These are phyloP conservation scores for Gliomastix tumulicola DNA, from an alignment of 2,329 filamentous ascomycete genomes.

Conservation along the genomic window DNA sequence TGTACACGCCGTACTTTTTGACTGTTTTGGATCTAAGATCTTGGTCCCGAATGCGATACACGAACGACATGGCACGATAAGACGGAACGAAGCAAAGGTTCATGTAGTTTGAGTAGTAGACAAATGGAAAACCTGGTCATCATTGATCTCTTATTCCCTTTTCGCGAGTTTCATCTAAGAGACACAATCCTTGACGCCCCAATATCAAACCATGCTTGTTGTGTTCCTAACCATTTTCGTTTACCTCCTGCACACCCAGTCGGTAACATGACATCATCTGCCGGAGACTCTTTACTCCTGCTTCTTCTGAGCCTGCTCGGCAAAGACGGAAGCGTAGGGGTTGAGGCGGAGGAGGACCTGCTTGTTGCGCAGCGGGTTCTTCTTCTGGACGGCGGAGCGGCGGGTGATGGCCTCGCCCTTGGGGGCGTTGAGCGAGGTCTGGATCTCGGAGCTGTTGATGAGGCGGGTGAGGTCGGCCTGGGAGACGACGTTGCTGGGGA, in stretches of 20 bases:
- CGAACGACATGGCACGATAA: no score
- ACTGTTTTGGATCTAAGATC: no score
- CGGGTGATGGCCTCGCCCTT: constrained; percentile 88
- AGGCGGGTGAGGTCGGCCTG: constrained; percentile 95
- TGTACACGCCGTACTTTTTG: no score
- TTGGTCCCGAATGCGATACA: no score
- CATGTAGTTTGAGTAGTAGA: no score
- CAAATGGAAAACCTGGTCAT: background rate
- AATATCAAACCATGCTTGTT: constrained; percentile 18
- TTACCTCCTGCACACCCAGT: constrained; percentile 6
- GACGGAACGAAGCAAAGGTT: no score
- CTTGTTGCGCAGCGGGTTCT: constrained; percentile 99
- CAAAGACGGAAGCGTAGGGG: constrained; percentile 90
- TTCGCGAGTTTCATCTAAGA: background rate
- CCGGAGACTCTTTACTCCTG: constrained; percentile 22
- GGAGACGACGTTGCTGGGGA: constrained; percentile 84
- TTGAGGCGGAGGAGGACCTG: constrained; percentile 98
- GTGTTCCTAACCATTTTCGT: background rate
- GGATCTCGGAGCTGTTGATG: constrained; percentile 99
- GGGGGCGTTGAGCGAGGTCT: constrained; percentile 87
- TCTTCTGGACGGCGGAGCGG: constrained; percentile 92
- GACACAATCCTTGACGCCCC: constrained; percentile 29
- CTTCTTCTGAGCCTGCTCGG: constrained; percentile 53
- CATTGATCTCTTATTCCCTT: background rate
- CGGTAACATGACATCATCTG: background rate